Percentiles rank a stretch among this genome's conserved stretches.
phyloP scores from a whole-genome alignment of 352 stramenopile genomes.

The Phytopythium mirpurense region DNA sequence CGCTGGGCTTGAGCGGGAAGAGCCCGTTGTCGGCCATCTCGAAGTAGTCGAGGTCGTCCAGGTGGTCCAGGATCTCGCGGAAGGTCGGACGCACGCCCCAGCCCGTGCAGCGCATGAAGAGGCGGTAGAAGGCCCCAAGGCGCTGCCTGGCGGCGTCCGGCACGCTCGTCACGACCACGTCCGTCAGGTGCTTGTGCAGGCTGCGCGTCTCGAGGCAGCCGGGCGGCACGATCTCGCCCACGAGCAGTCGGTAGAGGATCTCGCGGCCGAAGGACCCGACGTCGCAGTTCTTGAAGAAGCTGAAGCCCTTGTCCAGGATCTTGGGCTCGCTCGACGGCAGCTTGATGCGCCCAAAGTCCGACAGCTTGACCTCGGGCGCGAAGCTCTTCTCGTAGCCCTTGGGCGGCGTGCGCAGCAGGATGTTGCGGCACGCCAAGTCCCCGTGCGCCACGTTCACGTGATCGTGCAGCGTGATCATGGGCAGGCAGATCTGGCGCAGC shows the following conservation, averaged over 20 bases:
- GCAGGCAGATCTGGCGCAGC: slow-evolving; percentile 68
- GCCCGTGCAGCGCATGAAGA: slow-evolving; percentile 70
- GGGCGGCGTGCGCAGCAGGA: slow-evolving; percentile 71
- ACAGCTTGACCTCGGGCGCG: slow-evolving; percentile 79
- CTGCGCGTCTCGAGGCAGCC: slow-evolving; percentile 65
- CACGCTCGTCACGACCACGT: slow-evolving; percentile 63
- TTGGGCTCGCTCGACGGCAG: slow-evolving; percentile 55
- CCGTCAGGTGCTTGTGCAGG: slow-evolving; percentile 70
- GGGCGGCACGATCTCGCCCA: slow-evolving; percentile 74
- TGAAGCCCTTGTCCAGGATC: slow-evolving; percentile 68
- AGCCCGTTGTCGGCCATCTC: slow-evolving; percentile 67
- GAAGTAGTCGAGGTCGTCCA: slow-evolving; percentile 78
- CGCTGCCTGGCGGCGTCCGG: slow-evolving; percentile 45
- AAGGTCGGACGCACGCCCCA: slow-evolving; percentile 81
- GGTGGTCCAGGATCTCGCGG: slow-evolving; percentile 70
- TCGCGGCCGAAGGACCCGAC: slow-evolving; percentile 72
- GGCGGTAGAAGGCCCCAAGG: slow-evolving; percentile 57
- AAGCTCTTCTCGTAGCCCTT: slow-evolving; percentile 80
- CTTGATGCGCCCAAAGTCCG: slow-evolving; percentile 80
- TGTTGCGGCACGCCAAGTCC: slow-evolving; percentile 83
- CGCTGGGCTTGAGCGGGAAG: slow-evolving; percentile 68
- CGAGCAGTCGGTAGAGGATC: slow-evolving; percentile 72
- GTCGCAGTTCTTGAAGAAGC: slow-evolving; percentile 83
- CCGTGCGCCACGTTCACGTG: slow-evolving; percentile 76
- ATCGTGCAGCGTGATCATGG: slow-evolving; percentile 78